Evolutionary conservation across 1,139 yeast genomes (phyloP).

Genomic region (Kazachstania sp.): DNA sequence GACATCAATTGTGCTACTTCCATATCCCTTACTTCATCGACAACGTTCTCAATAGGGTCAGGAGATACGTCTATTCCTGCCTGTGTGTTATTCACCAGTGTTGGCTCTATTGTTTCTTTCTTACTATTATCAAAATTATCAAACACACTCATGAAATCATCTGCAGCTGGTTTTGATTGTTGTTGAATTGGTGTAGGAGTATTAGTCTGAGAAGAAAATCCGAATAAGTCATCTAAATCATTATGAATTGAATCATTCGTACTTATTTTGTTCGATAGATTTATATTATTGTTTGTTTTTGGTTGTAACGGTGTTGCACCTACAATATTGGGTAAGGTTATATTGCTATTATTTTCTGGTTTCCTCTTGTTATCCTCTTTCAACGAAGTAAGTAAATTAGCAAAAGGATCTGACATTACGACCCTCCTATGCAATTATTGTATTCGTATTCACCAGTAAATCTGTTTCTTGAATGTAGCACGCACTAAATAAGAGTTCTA

Average conservation of each 20-base stretch:
- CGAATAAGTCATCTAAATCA: constrained; percentile 17
- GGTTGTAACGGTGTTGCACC: no score
- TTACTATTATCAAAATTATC: constrained; percentile 6
- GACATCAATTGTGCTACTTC: constrained; percentile 30
- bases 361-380: constrained; percentile 10
- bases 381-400: constrained; percentile 35
- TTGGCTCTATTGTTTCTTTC: background rate
- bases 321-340: no score
- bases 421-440: no score
- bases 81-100: background rate
- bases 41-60: background rate
- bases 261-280: background rate
- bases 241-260: constrained; percentile 7
- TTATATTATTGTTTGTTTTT: no score
- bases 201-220: constrained; percentile 1
- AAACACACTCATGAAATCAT: constrained; percentile 12
- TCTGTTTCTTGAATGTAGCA: no score
- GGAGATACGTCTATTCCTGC: background rate
- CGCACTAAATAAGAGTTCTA: no score
- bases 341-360: background rate
- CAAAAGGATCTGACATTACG: constrained; percentile 36
- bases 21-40: constrained; percentile 29
- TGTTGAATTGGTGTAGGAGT: background rate
- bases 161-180: background rate
- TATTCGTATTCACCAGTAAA: no score